These are phyloP conservation scores for Aureobasidium sp. DNA, from an alignment of 2,329 filamentous ascomycete species.

Conservation along the genomic window DNA sequence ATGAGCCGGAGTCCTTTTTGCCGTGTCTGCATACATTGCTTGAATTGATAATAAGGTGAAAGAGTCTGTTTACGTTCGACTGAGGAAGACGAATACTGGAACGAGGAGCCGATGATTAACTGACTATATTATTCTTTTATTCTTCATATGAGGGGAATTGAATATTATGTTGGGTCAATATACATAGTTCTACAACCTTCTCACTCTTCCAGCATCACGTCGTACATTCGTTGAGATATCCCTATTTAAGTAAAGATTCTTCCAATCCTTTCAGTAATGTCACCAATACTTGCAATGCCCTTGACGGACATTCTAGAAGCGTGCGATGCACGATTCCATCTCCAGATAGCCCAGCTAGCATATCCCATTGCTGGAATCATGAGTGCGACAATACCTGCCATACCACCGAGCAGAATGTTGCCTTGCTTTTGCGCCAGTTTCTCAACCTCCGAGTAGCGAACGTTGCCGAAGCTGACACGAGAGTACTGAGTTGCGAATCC, in stretches of 20 bases:
- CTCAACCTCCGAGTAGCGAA: constrained; percentile 79
- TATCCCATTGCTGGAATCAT: constrained; percentile 22
- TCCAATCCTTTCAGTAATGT: constrained; percentile 15
- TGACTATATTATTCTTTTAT: too few relatives aligned
- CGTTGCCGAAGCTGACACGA: constrained; percentile 86
- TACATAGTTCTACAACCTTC: background rate
- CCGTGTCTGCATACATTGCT: too few relatives aligned
- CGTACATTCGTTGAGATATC: background rate
- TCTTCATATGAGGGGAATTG: background rate
- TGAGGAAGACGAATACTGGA: too few relatives aligned
- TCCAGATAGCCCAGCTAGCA: constrained; percentile 21
- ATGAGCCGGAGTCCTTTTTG: too few relatives aligned
- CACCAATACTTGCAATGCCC: constrained; percentile 8
- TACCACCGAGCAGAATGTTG: constrained; percentile 26
- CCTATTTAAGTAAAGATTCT: constrained; percentile 15
- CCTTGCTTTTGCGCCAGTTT: constrained; percentile 62
- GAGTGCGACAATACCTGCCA: constrained; percentile 41
- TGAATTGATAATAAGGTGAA: too few relatives aligned
- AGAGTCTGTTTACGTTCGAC: too few relatives aligned
- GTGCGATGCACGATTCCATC: constrained; percentile 17
- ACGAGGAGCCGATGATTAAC: too few relatives aligned
- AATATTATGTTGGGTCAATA: background rate
- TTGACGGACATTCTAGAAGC: constrained; percentile 1
- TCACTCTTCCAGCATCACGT: background rate
- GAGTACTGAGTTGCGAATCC: constrained; percentile 93